These are phyloP conservation scores for Trichocladium uniseriatum DNA, from an alignment of 495 filamentous ascomycete genomes.

Conservation along the genomic window DNA sequence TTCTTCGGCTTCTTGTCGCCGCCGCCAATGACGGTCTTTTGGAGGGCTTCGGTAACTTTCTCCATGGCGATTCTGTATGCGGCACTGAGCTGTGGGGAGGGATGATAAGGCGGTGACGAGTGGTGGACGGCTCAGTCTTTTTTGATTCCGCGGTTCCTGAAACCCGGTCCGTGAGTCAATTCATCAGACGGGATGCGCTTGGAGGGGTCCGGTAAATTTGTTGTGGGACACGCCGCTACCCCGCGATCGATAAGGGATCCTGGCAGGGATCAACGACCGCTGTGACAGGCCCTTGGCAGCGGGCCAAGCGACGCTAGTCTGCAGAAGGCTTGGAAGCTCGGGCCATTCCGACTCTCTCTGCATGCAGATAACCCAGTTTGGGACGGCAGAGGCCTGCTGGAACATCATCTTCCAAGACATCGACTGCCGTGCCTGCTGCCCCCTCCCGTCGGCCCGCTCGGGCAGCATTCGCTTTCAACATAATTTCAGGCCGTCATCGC, in stretches of 20 bases:
- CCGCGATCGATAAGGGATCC: conserved; percentile 13
- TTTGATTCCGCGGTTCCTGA: conserved; percentile 16
- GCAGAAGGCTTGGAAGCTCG: neutral
- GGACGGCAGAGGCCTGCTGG: neutral
- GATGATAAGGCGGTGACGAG: neutral
- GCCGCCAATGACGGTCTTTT: conserved; percentile 25
- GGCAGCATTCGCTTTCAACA: neutral
- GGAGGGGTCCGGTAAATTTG: conserved; percentile 14
- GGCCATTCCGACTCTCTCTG: neutral
- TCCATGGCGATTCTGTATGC: conserved; percentile 17
- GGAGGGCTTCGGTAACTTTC: conserved; percentile 27
- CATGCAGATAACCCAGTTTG: too few species aligned
- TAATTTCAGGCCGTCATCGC: neutral
- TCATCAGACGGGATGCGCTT: conserved; percentile 10
- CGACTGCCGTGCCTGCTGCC: neutral
- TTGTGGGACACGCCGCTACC: conserved; percentile 13
- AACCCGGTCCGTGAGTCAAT: conserved; percentile 24
- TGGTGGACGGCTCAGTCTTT: neutral
- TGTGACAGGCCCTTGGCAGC: too few species aligned
- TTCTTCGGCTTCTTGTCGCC: conserved; percentile 29
- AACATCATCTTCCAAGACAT: neutral
- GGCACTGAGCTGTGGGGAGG: neutral
- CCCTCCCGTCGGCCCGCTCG: neutral
- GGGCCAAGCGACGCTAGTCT: too few species aligned
- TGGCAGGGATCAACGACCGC: neutral